These are phyloP conservation scores for Rhizopus stolonifer DNA, from an alignment of 371 early-diverging fungal genomes.

Conservation along the genomic window DNA sequence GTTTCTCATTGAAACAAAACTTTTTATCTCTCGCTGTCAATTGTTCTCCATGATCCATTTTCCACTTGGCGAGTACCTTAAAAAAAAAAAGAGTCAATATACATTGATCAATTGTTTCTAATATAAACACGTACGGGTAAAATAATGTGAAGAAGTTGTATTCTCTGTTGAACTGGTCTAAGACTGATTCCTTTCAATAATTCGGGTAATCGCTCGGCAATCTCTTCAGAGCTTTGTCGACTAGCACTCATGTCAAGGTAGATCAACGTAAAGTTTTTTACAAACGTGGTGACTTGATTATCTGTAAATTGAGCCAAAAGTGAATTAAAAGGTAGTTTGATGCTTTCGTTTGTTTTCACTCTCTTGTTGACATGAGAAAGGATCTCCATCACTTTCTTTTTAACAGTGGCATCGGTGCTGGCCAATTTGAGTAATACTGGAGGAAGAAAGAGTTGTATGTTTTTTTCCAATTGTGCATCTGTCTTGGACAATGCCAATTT, in stretches of 20 bases:
- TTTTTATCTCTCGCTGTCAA: slow-evolving; percentile 42
- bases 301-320: slow-evolving; percentile 54
- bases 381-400: slow-evolving; percentile 68
- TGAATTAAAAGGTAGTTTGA: slow-evolving; percentile 64
- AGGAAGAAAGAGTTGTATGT: slow-evolving; percentile 65
- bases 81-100: background rate
- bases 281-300: slow-evolving; percentile 42
- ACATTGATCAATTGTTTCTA: background rate
- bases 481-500: slow-evolving; percentile 82
- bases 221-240: slow-evolving; percentile 42
- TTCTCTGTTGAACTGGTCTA: slow-evolving; percentile 58
- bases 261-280: slow-evolving; percentile 71
- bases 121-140: slow-evolving; percentile 68
- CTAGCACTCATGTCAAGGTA: slow-evolving; percentile 75
- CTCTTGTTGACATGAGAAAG: slow-evolving; percentile 83
- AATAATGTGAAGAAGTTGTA: slow-evolving; percentile 62
- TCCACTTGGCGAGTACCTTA: slow-evolving; percentile 56
- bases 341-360: slow-evolving; percentile 57
- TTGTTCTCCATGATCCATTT: slow-evolving; percentile 49
- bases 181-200: slow-evolving; percentile 59
- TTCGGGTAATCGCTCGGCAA: slow-evolving; percentile 48
- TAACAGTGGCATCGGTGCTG: slow-evolving; percentile 53
- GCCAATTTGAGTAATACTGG: slow-evolving; percentile 78
- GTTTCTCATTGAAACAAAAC: slow-evolving; percentile 44
- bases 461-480: slow-evolving; percentile 72